Evolutionary conservation across 306 rosid genomes (phyloP).

Genomic region (Phaseolus lunatus): DNA sequence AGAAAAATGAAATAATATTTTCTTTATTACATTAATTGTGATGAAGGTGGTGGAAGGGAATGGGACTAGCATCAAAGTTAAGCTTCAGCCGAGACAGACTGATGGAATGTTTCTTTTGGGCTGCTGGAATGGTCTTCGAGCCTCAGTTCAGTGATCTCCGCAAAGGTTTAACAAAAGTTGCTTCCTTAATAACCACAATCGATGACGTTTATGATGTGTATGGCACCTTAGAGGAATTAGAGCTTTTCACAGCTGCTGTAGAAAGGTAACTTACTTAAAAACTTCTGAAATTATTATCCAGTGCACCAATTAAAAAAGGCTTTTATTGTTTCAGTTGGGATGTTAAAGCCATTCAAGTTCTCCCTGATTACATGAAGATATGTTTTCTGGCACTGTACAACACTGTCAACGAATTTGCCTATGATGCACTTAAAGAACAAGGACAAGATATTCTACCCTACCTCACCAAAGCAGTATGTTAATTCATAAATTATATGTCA

Average conservation of each 20-base stretch:
- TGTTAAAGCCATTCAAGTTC: constrained; percentile 45
- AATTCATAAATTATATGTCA: not conserved
- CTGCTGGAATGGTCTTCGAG: constrained; percentile 55
- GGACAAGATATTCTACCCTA: constrained; percentile 56
- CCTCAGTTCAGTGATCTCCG: constrained; percentile 53
- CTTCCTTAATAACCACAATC: constrained; percentile 44
- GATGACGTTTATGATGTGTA: constrained; percentile 72
- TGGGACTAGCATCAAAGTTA: constrained; percentile 57
- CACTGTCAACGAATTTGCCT: constrained; percentile 62
- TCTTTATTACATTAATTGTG: not conserved
- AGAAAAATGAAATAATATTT: too few relatives aligned
- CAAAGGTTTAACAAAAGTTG: constrained; percentile 59
- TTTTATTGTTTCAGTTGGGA: constrained; percentile 61
- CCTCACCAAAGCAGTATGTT: constrained; percentile 56
- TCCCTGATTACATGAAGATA: constrained; percentile 64
- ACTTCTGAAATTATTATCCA: not conserved
- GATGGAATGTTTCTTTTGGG: constrained; percentile 63
- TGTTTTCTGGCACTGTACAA: constrained; percentile 72
- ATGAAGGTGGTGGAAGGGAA: constrained; percentile 65
- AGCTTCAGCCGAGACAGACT: constrained; percentile 61
- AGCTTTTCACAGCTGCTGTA: constrained; percentile 55
- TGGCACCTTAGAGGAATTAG: constrained; percentile 62
- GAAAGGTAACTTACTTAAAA: constrained; percentile 53
- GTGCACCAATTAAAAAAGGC: not conserved
- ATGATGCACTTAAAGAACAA: constrained; percentile 49